Evolutionary conservation across 345 rosid genomes (phyloP).

Genomic region (Populus alba): DNA sequence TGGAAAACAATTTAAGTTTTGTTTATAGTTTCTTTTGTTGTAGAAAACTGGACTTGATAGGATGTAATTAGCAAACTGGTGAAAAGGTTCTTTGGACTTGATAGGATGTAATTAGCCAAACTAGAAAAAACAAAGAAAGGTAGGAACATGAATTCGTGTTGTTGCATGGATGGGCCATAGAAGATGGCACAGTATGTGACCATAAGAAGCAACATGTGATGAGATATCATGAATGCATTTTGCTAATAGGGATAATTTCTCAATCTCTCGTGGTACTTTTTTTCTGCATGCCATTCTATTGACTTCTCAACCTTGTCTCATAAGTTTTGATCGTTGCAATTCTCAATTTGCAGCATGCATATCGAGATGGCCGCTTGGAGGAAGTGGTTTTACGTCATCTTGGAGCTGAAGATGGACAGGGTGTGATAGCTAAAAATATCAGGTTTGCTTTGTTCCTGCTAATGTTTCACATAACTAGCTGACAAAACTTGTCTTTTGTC

Average conservation of each 20-base stretch:
- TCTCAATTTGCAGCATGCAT: constrained; percentile 58
- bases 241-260: not conserved
- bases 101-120: not conserved
- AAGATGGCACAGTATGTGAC: not conserved
- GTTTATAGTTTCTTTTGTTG: not conserved
- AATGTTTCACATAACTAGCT: not conserved
- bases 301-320: not conserved
- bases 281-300: not conserved
- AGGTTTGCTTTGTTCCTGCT: constrained; percentile 26
- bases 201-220: not conserved
- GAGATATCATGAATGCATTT: not conserved
- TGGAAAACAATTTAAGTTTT: not conserved
- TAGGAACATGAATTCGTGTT: not conserved
- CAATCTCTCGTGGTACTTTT: not conserved
- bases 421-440: constrained; percentile 56
- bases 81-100: not conserved
- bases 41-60: not conserved
- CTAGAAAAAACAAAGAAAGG: not conserved
- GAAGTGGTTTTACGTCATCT: constrained; percentile 71
- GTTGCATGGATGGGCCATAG: not conserved
- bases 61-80: not conserved
- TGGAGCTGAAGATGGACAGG: constrained; percentile 62
- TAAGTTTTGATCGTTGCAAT: not conserved
- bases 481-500: not conserved
- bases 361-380: constrained; percentile 71